A percentile compares a stretch with the other conserved stretches of the same genome.
phyloP scores from a whole-genome alignment of 148 eudicot genomes.

The Rhododendron griersonianum region DNA sequence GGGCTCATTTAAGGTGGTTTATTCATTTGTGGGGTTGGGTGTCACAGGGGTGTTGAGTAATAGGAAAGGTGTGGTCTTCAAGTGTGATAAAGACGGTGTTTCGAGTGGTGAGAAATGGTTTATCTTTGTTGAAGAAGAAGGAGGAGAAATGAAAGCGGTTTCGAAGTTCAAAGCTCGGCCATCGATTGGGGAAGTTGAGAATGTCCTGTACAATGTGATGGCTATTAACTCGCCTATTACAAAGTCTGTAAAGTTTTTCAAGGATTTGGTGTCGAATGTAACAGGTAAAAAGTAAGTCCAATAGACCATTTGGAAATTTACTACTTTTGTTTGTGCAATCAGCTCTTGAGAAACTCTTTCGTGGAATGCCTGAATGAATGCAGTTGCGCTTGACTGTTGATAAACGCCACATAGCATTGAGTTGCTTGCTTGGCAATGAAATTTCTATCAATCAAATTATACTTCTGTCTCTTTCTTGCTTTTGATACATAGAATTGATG shows the following conservation, averaged over 20 bases:
- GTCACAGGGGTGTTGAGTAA: constrained; percentile 82
- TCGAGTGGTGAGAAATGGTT: constrained; percentile 76
- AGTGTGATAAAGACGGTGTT: constrained; percentile 64
- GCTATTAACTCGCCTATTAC: constrained; percentile 87
- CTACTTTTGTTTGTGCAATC: not conserved
- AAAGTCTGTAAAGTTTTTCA: constrained; percentile 76
- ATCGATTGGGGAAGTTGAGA: constrained; percentile 72
- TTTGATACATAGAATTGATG: not conserved
- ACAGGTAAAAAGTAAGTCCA: constrained; percentile 46
- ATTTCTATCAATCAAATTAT: not conserved
- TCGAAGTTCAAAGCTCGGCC: constrained; percentile 64
- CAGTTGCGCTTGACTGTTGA: not conserved
- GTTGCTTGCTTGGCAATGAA: not conserved
- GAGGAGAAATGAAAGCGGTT: constrained; percentile 46
- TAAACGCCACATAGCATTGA: not conserved
- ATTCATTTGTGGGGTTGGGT: constrained; percentile 85
- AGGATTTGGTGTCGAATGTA: constrained; percentile 70
- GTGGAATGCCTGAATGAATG: not conserved
- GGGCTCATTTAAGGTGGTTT: constrained; percentile 75
- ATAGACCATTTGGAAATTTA: not conserved
- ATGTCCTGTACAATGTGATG: constrained; percentile 81
- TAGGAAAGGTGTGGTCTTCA: constrained; percentile 73
- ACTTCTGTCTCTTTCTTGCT: not conserved
- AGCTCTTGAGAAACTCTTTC: not conserved
- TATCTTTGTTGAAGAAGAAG: constrained; percentile 78